Evolutionary conservation across 768 basidiomycete species (phyloP), one percentile per base, ranked within the genome.

Genomic region (Leccinum obscurum): DNA sequence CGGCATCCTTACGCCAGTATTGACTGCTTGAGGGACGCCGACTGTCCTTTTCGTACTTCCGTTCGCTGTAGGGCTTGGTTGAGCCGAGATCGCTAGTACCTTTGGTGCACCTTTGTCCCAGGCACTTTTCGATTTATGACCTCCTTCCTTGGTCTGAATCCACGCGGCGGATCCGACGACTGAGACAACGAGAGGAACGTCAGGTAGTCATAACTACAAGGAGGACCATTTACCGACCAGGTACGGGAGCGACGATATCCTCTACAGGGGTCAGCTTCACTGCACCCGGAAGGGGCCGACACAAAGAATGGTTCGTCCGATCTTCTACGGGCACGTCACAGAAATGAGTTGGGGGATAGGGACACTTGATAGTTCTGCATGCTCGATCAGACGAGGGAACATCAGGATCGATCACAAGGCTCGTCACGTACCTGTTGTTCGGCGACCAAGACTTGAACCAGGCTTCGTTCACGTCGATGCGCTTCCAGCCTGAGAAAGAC

Each of bases 401-500:
- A 34, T 41, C 30, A 48, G 53, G 32, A 51, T 30, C 13, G 46
- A 60, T 54, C 48, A 15, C 13, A 35, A 17, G 0, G 24, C 6
- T 20, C 17, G 10, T 49, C 44, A 55, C 13, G 26, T 10, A 56
- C 79, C 39, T 60, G 48, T 72, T 72, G 0, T 50, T 70, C 10
- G 48, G 61, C 1, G 68, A 70, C 66, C 68, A 75, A 13, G 35
- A 56, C 1, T 61, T 61, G 70, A 81, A 82, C 80, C 80, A 83
- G 8, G 61, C 49, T 13, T 81, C 80, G n/a, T 75, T 62, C 1
- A 82, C 71, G 34, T 77, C 70, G 20, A 81, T 72, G 11, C 78
- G 75, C 64, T 81, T 83, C 81, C 81, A 82, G 7, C 81, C 81
- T 82, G 28, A 20, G 44, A 13, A 55, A 34, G 26, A 26, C 14